Evolutionary conservation across 495 filamentous ascomycete genomes (phyloP), one percentile per base, ranked within the genome.

Genomic region (Neurospora pannonica): DNA sequence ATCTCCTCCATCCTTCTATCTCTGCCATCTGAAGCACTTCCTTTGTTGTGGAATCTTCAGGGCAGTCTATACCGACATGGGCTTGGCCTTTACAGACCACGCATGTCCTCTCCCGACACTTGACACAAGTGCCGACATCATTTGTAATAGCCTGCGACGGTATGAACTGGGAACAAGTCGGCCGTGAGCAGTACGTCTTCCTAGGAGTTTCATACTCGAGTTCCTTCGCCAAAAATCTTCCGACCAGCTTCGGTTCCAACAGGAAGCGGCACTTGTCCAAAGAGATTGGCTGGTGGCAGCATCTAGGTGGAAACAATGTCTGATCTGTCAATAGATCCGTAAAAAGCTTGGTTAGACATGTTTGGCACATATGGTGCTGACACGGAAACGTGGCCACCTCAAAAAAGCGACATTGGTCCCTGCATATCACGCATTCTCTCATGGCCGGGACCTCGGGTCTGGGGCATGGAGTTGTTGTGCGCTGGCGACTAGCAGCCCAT

Each of bases 241-340:
- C 48, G 0, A 81, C 39, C 0, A 87, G 60, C 1, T 81, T 76
- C 0, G 67, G 5, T 0, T 74, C 70, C 4, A 90, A 78, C 70
- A 83, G 78, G 8, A 74, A 28, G 1, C 79, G 76, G 42, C 75
- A 83, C 1, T 40, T 39, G 7, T 79, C 77, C 54, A 86, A 71
- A 7, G 82, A 74, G 24, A 90, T 85, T 0, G 74, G 31, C 39
- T 85, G 71, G 43, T 77, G 73, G 71, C 87, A 89, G 76, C 88
- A 90, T 24, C 84, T 81, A 8, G 88, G 87, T 1, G 88, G 88
- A 71, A 87, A 89, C 0, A 86, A 71, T 0, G 85, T 78, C 72
- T 89, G 86, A 76, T 89, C 87, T 0, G 75, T 79, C n/a, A n/a
- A n/a, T n/a, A n/a, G n/a, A n/a, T n/a, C n/a, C n/a, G n/a, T n/a